Base-by-base conservation (phyloP, 148 eudicot species). In the Silene conica region DNA sequence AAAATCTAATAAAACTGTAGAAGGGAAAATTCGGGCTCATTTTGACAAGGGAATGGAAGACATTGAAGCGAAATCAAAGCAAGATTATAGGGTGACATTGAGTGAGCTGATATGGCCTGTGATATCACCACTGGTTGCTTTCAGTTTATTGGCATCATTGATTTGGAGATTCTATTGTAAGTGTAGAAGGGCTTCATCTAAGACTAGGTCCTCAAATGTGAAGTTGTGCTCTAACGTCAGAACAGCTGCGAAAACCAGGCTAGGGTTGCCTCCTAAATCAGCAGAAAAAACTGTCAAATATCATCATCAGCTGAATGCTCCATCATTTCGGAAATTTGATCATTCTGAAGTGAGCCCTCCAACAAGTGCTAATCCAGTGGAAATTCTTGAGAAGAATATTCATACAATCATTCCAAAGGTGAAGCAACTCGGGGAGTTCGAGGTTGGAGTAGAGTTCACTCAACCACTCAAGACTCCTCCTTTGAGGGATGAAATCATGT, bases 341-440 rank as follows among this genome's bases (percentile, higher is more conserved):
- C 60, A 23, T 34, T 12, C 65, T 72, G 65, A 73, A n/a, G 26
- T 57, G 28, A 19, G 20, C 19, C 50, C 57, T 61, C 54, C 58
- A 6, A 8, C 12, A 1, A 6, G 9, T 21, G 23, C 14, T 21
- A 46, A 21, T 46, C 57, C 71, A 11, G 23, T 45, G 56, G 31
- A 68, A 5, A 22, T 10, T 48, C 18, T 63, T 20, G 62, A 55
- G 25, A 71, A 23, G 50, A 20, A 45, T 28, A 1, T 16, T 56
- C 13, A 67, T 72, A 71, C 66, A 67, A 23, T 67, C 63, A 58
- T 81, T 12, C 86, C 89, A 8, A 54, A 26, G 2, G 88, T 88
- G 50, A 80, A 83, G 73, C 54, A 86, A 75, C 80, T 87, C 0
- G 78, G 85, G 21, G 95, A 90, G 59, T 73, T 86, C 67, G 83